These are phyloP conservation scores for Craterostigma plantagineum DNA, from an alignment of 257 asterid species.

Conservation along the genomic window DNA sequence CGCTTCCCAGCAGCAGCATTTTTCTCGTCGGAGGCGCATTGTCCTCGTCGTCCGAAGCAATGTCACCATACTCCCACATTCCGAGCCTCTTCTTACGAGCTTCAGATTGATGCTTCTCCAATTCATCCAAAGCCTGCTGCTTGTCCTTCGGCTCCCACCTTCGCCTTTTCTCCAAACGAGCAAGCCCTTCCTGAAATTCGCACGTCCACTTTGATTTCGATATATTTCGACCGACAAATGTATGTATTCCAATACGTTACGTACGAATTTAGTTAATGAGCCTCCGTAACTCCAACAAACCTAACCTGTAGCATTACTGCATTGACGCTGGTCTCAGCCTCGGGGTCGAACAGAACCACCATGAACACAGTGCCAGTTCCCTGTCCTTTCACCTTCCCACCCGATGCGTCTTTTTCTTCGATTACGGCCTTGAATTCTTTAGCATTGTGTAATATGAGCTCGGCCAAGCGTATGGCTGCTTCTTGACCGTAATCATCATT, in stretches of 20 bases:
- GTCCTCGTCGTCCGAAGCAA: slow-evolving; percentile 88
- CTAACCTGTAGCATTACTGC: slow-evolving; percentile 69
- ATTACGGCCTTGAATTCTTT: slow-evolving; percentile 64
- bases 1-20: slow-evolving; percentile 31
- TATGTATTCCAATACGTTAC: no score
- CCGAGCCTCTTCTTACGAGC: slow-evolving; percentile 55
- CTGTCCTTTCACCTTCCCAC: slow-evolving; percentile 90
- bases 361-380: slow-evolving; percentile 73
- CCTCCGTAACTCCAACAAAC: no score
- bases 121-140: slow-evolving; percentile 45
- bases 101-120: slow-evolving; percentile 63
- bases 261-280: no score
- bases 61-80: slow-evolving; percentile 98
- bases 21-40: slow-evolving; percentile 26
- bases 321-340: slow-evolving; percentile 54
- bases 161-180: slow-evolving; percentile 82
- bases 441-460: slow-evolving; percentile 32
- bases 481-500: slow-evolving; percentile 89
- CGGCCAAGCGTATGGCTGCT: slow-evolving; percentile 59
- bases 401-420: slow-evolving; percentile 75
- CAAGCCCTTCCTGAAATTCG: slow-evolving; percentile 67
- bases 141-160: slow-evolving; percentile 54
- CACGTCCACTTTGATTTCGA: no score
- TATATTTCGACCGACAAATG: no score
- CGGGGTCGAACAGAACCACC: slow-evolving; percentile 60